Conservation (phyloP, 345 rosid species). For the Punica granatum region DNA sequence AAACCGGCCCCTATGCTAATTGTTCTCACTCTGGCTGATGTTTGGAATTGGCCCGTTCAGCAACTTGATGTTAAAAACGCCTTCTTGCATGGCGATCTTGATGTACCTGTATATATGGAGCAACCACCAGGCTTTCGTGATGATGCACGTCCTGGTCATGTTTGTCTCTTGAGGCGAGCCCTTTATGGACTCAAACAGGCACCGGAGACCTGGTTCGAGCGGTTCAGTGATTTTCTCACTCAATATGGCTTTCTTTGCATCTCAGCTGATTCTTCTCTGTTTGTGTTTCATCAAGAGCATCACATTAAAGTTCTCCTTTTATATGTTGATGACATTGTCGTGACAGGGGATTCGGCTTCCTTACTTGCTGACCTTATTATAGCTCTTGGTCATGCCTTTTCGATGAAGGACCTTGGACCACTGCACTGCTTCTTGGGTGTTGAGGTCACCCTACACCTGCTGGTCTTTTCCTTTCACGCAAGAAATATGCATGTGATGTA, state of each 20-base stretch:
- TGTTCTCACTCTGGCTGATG: not conserved
- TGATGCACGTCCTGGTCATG: not conserved
- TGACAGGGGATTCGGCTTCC: not conserved
- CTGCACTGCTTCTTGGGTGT: not conserved
- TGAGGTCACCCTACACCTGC: not conserved
- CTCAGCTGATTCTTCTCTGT: not conserved
- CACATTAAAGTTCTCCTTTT: not conserved
- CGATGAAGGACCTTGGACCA: not conserved
- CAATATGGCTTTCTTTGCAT: not conserved
- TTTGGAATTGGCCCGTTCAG: not conserved
- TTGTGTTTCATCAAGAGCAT: not conserved
- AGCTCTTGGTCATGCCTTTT: not conserved
- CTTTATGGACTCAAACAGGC: slow-evolving; percentile 1
- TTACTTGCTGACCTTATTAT: not conserved
- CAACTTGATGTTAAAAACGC: slow-evolving; percentile 1
- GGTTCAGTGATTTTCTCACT: not conserved
- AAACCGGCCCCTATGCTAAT: not conserved
- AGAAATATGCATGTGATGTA: not conserved
- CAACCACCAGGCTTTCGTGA: not conserved
- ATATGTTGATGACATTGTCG: not conserved
- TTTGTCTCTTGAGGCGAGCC: not conserved
- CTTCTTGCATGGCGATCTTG: not conserved
- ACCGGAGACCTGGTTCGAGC: not conserved
- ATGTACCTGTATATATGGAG: not conserved
- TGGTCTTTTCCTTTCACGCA: not conserved